Percentiles rank a stretch among this genome's conserved stretches.
phyloP scores from a whole-genome alignment of 257 asterid species.

The Solanum verrucosum region DNA sequence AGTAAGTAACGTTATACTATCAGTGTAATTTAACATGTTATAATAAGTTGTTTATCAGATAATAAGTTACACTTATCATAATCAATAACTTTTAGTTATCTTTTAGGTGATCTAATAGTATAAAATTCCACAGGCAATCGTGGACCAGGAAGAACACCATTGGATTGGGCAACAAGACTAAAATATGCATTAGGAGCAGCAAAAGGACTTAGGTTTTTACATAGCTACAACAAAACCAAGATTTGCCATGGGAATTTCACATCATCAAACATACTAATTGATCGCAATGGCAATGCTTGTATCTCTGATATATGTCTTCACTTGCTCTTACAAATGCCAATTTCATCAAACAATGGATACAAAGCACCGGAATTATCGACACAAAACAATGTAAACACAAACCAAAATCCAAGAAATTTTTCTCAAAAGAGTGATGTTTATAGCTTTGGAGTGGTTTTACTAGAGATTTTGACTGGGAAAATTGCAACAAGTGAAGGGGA shows the following conservation, averaged over 20 bases:
- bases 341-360: conserved; percentile 11
- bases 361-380: conserved; percentile 14
- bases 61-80: not conserved
- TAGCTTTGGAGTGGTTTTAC: conserved; percentile 22
- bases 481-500: conserved; percentile 15
- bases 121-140: not conserved
- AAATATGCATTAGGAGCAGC: conserved; percentile 29
- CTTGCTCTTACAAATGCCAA: conserved; percentile 8
- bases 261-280: conserved; percentile 26
- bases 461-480: conserved; percentile 31
- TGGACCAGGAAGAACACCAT: conserved; percentile 38
- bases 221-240: conserved; percentile 19
- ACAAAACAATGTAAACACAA: not conserved
- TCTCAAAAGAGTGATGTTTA: conserved; percentile 25
- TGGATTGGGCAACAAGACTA: conserved; percentile 32
- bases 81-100: not conserved
- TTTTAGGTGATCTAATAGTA: not conserved
- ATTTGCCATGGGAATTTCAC: conserved; percentile 26
- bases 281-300: conserved; percentile 21
- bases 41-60: not conserved
- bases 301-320: conserved; percentile 20
- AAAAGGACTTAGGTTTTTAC: conserved; percentile 20
- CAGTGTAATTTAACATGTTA: not conserved
- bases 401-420: not conserved
- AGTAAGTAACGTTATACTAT: not conserved